Percentiles rank a stretch among this genome's conserved stretches.
Conservation (phyloP, 164 flowering plant genomes). For the Nymphaea colorata region DNA sequence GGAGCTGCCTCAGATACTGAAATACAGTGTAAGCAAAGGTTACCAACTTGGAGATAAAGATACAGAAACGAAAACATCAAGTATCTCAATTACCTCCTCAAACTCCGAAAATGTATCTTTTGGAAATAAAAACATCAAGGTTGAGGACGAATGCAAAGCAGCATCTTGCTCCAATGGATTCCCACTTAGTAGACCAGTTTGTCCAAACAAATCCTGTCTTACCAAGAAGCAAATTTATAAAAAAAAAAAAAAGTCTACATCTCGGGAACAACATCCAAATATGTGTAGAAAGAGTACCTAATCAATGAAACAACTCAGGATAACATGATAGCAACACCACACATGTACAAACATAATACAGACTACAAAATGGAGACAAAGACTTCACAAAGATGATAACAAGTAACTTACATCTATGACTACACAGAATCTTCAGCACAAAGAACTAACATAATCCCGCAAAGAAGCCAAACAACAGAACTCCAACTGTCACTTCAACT, state of each 20-base stretch:
- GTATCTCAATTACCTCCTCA: slow-evolving; percentile 46
- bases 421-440: no score
- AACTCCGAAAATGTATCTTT: slow-evolving; percentile 61
- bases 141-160: slow-evolving; percentile 58
- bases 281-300: neutral
- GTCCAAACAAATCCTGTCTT: slow-evolving; percentile 59
- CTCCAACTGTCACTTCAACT: no score
- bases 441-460: no score
- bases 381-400: no score
- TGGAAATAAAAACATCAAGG: slow-evolving; percentile 81
- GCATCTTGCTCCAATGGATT: slow-evolving; percentile 61
- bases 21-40: neutral
- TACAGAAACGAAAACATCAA: neutral
- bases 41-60: neutral
- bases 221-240: neutral
- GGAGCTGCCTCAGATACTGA: slow-evolving; percentile 64
- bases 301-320: no score
- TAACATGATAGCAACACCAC: no score
- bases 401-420: no score
- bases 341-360: no score
- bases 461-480: no score
- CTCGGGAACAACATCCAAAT: neutral
- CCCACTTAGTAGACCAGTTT: slow-evolving; percentile 52
- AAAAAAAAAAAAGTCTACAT: no score
- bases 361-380: no score